A percentile compares a stretch with the other conserved stretches of the same genome.
Conservation (phyloP, 2,329 filamentous ascomycete species). For the Verticillium dahliae region DNA sequence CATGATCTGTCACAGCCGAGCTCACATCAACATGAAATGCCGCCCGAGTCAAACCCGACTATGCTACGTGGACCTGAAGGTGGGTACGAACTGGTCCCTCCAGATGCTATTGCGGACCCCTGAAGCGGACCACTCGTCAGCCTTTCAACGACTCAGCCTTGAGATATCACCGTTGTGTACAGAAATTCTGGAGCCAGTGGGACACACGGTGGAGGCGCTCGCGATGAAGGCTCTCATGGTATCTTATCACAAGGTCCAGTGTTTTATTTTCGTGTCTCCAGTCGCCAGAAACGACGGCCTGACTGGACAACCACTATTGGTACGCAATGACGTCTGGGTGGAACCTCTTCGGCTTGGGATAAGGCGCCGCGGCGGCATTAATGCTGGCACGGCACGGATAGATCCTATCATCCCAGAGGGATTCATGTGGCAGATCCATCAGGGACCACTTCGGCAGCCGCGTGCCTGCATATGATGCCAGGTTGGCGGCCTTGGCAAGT, state of each 20-base stretch:
- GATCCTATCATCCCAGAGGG: background rate
- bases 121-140: background rate
- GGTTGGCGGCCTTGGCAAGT: background rate
- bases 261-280: slow-evolving; percentile 19
- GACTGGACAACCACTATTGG: background rate
- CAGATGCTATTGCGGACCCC: background rate
- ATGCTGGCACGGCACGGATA: background rate
- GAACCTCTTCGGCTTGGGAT: background rate
- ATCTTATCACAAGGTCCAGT: slow-evolving; percentile 22
- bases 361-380: background rate
- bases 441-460: background rate
- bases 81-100: background rate
- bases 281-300: slow-evolving; percentile 1
- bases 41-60: background rate
- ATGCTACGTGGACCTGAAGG: background rate
- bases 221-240: slow-evolving; percentile 20
- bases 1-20: background rate
- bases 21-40: background rate
- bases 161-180: background rate
- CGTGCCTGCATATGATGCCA: background rate
- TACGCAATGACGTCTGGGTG: background rate
- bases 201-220: slow-evolving; percentile 13
- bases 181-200: background rate
- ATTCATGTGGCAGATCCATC: background rate
- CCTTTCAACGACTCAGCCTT: background rate